Base-by-base conservation (phyloP, 1,139 yeast species). In the Saccharomyces hybrid region DNA sequence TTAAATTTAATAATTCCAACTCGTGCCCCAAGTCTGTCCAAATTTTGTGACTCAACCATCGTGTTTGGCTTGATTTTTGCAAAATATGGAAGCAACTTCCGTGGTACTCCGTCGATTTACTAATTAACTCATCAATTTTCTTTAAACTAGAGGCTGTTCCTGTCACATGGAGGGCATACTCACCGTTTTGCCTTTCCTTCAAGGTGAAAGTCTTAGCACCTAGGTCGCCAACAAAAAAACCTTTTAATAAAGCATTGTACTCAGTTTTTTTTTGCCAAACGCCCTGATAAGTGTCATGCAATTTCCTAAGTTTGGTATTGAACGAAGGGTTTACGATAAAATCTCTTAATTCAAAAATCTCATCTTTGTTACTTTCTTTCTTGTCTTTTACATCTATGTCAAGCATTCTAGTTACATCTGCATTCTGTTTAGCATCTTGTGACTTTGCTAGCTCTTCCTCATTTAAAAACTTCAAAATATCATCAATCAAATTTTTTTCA, bases 21-120 rank as follows among this genome's bases (percentile, higher is more conserved):
- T 62, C 57, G 13, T 58, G 51, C 0, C 77, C 80, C 11, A 76
- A 55, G 1, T 59, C 59, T 3, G 68, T 61, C 79, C 80, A 76
- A 14, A 61, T 57, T 1, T 66, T 58, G 54, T 69, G 66, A 0
- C 60, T 53, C 8, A 70, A 42, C 74, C 74, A 71, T 20, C 70
- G 58, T 0, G 72, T 67, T 47, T 66, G 68, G 13, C 61, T 53
- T 1, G 73, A 68, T 53, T 64, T 62, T 47, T 66, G 66, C n/a
- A 66, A 23, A 5, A 64, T 51, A 44, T 55, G 49, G 4, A 51
- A 49, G 1, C 54, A 56, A 5, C 55, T 51, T 14, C 58, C 42
- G 2, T 32, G 28, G 1, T 34, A 41, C 4, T 56, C 54, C 2
- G 46, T 32, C 27, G 55, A 57, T 38, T 38, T 16, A 16, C 13